Evolutionary conservation across 2,329 filamentous ascomycete species (phyloP), one percentile per base, ranked within the genome.

Genomic region (Epichloe scottii): DNA sequence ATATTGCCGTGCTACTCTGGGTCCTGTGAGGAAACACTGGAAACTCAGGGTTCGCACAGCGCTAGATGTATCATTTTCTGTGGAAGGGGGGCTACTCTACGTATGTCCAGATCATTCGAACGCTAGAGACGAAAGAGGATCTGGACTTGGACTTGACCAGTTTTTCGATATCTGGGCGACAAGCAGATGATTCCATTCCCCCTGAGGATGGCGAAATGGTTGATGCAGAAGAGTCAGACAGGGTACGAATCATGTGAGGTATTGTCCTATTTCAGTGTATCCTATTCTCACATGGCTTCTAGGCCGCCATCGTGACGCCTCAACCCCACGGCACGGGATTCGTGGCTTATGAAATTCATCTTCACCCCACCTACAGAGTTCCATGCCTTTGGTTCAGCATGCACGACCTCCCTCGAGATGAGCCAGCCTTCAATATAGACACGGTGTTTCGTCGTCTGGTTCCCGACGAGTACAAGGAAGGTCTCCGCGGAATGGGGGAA

Each of bases 381-480:
- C 87, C 87, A 8, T 85, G 86, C 53, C 73, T 90, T 51, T 90
- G 86, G 78, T 89, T 91, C 70, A 78, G 72, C 50, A 66, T 89
- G 59, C 76, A 79, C 57, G 74, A 76, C 53, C 68, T 81, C 53
- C 75, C 77, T 17, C 66, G 71, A 46, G 72, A 74, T 52, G 78
- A 82, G 55, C 69, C 74, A 39, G 67, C 79, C 12, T 75, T 83
- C 60, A 75, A 77, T 59, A 71, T 89, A 58, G 82, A 89, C 54
- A 78, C 79, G 4, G 78, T 89, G 55, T 89, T 89, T 65, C 74
- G 79, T 55, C 76, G 77, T 56, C 72, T 91, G 46, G 84, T 90
- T 44, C 85, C 86, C 17, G 70, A 78, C 48, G 73, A 79, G 59
- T 83, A 79, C 69, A 84, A 79, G 62, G 68, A 72, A 49, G 69